Conservation (phyloP, 2,329 filamentous ascomycete species). For the Nothophoma quercina region DNA sequence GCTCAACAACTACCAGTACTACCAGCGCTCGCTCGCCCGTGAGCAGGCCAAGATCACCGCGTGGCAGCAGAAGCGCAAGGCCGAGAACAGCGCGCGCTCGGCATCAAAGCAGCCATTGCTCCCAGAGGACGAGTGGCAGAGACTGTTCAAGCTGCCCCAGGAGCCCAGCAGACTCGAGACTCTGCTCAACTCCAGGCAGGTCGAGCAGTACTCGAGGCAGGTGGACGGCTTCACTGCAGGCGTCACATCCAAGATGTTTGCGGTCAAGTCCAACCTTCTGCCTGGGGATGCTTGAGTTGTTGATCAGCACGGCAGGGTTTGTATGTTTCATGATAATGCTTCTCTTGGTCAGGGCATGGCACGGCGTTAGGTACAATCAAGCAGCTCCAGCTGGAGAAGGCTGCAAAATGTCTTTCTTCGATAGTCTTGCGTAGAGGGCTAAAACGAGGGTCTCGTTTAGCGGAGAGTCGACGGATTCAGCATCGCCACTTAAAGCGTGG, state of each 20-base stretch:
- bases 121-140: conserved; percentile 97
- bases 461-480: conserved; percentile 28
- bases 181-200: conserved; percentile 93
- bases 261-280: conserved; percentile 76
- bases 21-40: conserved; percentile 89
- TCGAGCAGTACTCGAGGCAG: conserved; percentile 97
- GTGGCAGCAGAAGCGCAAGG: conserved; percentile 96
- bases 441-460: conserved; percentile 24
- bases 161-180: conserved; percentile 93
- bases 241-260: conserved; percentile 97
- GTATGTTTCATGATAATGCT: conserved; percentile 42
- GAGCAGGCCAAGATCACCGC: conserved; percentile 96
- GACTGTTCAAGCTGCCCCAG: conserved; percentile 95
- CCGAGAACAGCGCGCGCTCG: conserved; percentile 85
- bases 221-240: conserved; percentile 94
- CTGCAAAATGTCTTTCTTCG: conserved; percentile 32
- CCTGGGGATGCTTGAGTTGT: conserved; percentile 57
- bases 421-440: conserved; percentile 12
- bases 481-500: conserved; percentile 8
- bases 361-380: conserved; percentile 45
- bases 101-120: conserved; percentile 88
- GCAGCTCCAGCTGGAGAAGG: conserved; percentile 29
- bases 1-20: conserved; percentile 98
- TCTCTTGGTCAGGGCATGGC: conserved; percentile 48
- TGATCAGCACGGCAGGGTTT: conserved; percentile 27